phyloP scores from a whole-genome alignment of 2,329 filamentous ascomycete genomes.

The Plenodomus tracheiphilus region DNA sequence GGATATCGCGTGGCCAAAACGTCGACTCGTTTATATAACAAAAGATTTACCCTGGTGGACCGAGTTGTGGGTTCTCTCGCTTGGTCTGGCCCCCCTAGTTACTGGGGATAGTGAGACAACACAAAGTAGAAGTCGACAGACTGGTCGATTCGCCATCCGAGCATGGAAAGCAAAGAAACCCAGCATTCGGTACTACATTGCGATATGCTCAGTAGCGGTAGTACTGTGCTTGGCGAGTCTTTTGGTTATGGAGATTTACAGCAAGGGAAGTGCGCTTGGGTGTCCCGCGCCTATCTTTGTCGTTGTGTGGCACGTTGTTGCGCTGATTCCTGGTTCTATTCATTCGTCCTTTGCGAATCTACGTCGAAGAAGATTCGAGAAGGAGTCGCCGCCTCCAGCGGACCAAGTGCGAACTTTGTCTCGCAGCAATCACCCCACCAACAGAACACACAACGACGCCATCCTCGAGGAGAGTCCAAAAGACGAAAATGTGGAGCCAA shows the following conservation, averaged over 20 bases:
- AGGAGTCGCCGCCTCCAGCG: too few species aligned
- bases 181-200: slow-evolving; percentile 1
- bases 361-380: slow-evolving; percentile 24
- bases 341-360: slow-evolving; percentile 19
- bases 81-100: slow-evolving; percentile 22
- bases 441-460: neutral
- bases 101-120: slow-evolving; percentile 4
- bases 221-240: slow-evolving; percentile 15
- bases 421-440: too few species aligned
- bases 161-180: neutral
- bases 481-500: slow-evolving; percentile 4
- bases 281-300: slow-evolving; percentile 25
- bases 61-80: slow-evolving; percentile 25
- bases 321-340: slow-evolving; percentile 19
- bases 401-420: too few species aligned
- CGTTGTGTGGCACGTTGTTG: slow-evolving; percentile 11
- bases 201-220: neutral
- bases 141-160: slow-evolving; percentile 6
- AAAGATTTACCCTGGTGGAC: slow-evolving; percentile 7
- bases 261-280: slow-evolving; percentile 33
- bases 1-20: slow-evolving; percentile 38
- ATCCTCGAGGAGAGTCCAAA: slow-evolving; percentile 1
- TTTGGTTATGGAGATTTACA: slow-evolving; percentile 31
- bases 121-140: neutral
- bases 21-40: slow-evolving; percentile 21